phyloP scores from a whole-genome alignment of 1,284 basidiomycete genomes.

The Tilletia horrida region DNA sequence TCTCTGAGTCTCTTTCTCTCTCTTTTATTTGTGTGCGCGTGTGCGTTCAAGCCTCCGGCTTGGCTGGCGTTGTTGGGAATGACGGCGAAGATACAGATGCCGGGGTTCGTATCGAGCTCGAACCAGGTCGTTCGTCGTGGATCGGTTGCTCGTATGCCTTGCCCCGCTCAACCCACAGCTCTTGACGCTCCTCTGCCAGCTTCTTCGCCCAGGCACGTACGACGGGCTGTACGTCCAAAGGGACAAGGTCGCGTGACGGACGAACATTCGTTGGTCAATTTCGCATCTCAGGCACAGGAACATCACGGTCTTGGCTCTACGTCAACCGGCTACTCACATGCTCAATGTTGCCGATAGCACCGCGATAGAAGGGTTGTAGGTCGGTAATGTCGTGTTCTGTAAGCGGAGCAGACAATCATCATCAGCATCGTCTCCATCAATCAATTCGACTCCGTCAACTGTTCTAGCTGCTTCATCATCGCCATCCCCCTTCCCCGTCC shows the following conservation, averaged over 20 bases:
- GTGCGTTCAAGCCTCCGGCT: too few species aligned
- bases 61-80: too few species aligned
- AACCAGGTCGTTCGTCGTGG: constrained; percentile 3
- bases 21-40: too few species aligned
- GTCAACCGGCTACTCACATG: constrained; percentile 21
- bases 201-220: constrained; percentile 20
- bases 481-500: too few species aligned
- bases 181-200: constrained; percentile 35
- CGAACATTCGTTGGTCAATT: too few species aligned
- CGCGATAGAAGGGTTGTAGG: constrained; percentile 49
- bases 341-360: constrained; percentile 31
- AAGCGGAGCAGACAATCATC: neutral
- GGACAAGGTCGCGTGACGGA: too few species aligned
- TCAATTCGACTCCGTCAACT: too few species aligned
- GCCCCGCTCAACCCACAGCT: constrained; percentile 34
- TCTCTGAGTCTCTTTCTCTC: too few species aligned
- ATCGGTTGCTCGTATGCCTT: constrained; percentile 25
- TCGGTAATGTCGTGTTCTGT: constrained; percentile 36
- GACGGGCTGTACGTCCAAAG: constrained; percentile 16
- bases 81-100: too few species aligned
- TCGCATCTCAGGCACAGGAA: too few species aligned
- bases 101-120: too few species aligned
- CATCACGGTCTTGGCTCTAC: neutral
- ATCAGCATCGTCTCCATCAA: neutral
- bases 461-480: too few species aligned